Base-by-base conservation (phyloP, 345 rosid species). In the Arabidopsis suecica region DNA sequence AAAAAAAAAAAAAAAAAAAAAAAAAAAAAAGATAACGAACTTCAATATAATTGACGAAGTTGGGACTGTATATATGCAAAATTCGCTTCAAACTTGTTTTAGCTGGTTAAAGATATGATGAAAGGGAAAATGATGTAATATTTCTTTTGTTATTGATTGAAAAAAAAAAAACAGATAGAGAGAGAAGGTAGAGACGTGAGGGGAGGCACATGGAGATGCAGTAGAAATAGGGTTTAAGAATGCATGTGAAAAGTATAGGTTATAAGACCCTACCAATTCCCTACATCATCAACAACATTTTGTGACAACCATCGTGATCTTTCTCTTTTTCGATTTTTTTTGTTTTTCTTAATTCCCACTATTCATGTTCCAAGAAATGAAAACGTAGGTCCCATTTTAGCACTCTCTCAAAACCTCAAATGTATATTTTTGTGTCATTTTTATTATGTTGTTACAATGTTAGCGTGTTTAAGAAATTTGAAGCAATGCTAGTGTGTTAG, bases 271-370 rank as follows among this genome's bases (percentile, higher is more conserved):
- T 65, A 71, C 72, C 54, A 60, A 67, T 68, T 32, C 81, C 81
- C 69, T 71, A 78, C 69, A 66, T 60, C 68, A 64, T 38, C 61
- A 56, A 56, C 76, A 64, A 57, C 77, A 72, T 72, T 71, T 71
- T 65, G 81, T 66, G 78, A 78, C 81, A 78, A 44, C 81, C 81
- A 72, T 72, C 78, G 81, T 78, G 81, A 72, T 72, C 69, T 72
- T 61, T 72, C 49, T 9, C 36, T 57, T 63, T 61, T 45, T 49
- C 32, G 7, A 25, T 25, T 30, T 71, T 30, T 71, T 45, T 65
- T 65, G 34, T 47, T 71, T 55, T 71, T 65, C 49, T 72, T 23
- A 34, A 20, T 66, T 60, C 53, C 69, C 64, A 78, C 73, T 67
- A 61, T 78, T 77, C 81, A 59, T 72, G 81, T 78, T 72, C 51